Base-by-base conservation (phyloP, 208 protist species). In the Vickermania ingenoplastis region DNA sequence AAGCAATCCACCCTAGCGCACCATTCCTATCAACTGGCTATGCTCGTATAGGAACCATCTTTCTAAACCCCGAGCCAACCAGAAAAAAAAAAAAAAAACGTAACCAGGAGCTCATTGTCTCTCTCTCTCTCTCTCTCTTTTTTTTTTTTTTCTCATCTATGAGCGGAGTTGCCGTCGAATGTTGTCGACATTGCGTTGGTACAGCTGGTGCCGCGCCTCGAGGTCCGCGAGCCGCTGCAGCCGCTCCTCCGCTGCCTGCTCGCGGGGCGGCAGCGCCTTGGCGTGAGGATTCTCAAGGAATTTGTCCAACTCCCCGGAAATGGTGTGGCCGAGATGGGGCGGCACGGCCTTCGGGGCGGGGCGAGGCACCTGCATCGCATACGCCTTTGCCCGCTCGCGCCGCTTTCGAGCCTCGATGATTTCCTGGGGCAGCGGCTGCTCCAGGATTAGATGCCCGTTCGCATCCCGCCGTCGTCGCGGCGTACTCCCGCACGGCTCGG, bases 301-400 rank as follows among this genome's bases (percentile, higher is more conserved):
- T 7, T 17, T 45, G 36, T 45, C 36, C 36, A 45, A 17, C 36
- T 45, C 36, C 36, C 17, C 36, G 17, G 11, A 45, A 7, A 17
- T 45, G 36, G 36, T 45, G 36, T 45, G 36, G 17, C 36, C 36
- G 11, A 45, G 36, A 45, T 45, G 36, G 11, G 36, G 36, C 17
- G 31, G 17, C 4, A 22, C 21, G 29, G 22, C 3, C 5, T 57
- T 59, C 25, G 25, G 7, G 22, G 25, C 53, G 14, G 61, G 56
- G 24, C 29, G 31, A 2, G 69, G 61, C 36, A 72, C 29, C 22
- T 74, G 68, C 0, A 65, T 64, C 7, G 77, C 84, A 61, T 91
- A 91, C 53, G 61, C 69, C 24, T 87, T 41, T 1, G 84, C 84
- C 0, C 79, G 74, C 31, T 67, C 48, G 27, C 84, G 76, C 13